These are phyloP conservation scores for Solanum appendiculatum DNA, from an alignment of 257 asterid species.

Conservation along the genomic window DNA sequence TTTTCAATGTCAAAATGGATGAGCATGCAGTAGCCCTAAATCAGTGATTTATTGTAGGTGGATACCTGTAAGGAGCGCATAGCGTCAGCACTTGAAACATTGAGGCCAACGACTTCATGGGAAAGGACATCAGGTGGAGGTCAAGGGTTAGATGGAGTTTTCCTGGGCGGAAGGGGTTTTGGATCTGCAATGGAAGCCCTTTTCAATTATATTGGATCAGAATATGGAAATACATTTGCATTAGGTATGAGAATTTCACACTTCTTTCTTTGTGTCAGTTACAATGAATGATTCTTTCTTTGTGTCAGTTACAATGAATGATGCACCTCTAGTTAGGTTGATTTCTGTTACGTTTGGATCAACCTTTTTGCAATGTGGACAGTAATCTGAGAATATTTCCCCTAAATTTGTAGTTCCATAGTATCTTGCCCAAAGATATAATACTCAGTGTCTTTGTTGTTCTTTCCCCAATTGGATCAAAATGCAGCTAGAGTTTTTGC, in stretches of 20 bases:
- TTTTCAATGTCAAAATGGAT: background rate
- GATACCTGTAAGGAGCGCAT: slow-evolving; percentile 88
- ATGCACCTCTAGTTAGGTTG: background rate
- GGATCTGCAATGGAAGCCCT: slow-evolving; percentile 97
- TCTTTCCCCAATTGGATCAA: slow-evolving; percentile 7
- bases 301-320: background rate
- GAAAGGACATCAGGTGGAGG: slow-evolving; percentile 85
- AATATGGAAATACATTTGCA: slow-evolving; percentile 92
- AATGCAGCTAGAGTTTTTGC: slow-evolving; percentile 92
- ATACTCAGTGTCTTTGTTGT: background rate
- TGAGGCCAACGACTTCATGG: slow-evolving; percentile 90
- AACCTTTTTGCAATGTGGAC: background rate
- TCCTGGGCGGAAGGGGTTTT: slow-evolving; percentile 93
- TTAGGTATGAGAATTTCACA: slow-evolving; percentile 43
- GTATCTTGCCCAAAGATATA: background rate
- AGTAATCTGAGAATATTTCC: background rate
- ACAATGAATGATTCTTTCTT: background rate
- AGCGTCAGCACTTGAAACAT: slow-evolving; percentile 82
- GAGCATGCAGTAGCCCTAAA: slow-evolving; percentile 3
- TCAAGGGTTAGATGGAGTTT: slow-evolving; percentile 87
- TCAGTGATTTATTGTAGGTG: slow-evolving; percentile 42
- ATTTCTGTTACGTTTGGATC: background rate
- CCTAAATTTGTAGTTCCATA: slow-evolving; percentile 7
- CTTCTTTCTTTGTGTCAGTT: background rate
- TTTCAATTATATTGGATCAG: slow-evolving; percentile 84